Percentiles rank a stretch among this genome's conserved stretches.
Evolutionary conservation across 371 early-diverging fungal genomes (phyloP).

Genomic region (Rhizomucor miehei): DNA sequence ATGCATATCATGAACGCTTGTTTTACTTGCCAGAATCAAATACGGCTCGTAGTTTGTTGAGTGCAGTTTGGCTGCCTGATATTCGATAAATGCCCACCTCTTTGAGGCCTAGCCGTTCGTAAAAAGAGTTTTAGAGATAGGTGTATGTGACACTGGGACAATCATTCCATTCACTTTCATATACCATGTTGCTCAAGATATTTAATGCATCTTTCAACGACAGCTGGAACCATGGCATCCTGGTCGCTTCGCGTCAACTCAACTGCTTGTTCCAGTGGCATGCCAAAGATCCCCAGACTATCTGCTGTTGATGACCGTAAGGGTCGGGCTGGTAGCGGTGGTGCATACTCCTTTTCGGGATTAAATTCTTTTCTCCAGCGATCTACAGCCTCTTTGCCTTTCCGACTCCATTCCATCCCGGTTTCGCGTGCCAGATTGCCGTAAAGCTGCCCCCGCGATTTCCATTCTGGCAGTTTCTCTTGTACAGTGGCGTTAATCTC

Average conservation of each 20-base stretch:
- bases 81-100: conserved; percentile 64
- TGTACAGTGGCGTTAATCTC: conserved; percentile 48
- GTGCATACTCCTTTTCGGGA: neutral
- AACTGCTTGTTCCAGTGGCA: conserved; percentile 53
- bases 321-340: neutral
- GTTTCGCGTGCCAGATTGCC: conserved; percentile 46
- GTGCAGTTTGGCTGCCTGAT: conserved; percentile 54
- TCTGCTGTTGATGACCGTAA: conserved; percentile 11
- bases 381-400: conserved; percentile 48
- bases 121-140: too few species aligned
- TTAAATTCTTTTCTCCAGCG: conserved; percentile 48
- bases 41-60: conserved; percentile 46
- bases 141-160: too few species aligned
- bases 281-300: conserved; percentile 49
- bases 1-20: neutral
- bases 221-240: conserved; percentile 62
- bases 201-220: conserved; percentile 77
- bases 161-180: too few species aligned
- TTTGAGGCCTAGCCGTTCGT: conserved; percentile 37
- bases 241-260: conserved; percentile 50
- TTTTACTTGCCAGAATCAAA: conserved; percentile 48
- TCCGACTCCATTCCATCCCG: conserved; percentile 46
- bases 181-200: conserved; percentile 61
- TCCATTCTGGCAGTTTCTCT: conserved; percentile 50
- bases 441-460: conserved; percentile 36